Conservation (phyloP, 108 stramenopile species). For the Chaetoceros tenuissimus region DNA sequence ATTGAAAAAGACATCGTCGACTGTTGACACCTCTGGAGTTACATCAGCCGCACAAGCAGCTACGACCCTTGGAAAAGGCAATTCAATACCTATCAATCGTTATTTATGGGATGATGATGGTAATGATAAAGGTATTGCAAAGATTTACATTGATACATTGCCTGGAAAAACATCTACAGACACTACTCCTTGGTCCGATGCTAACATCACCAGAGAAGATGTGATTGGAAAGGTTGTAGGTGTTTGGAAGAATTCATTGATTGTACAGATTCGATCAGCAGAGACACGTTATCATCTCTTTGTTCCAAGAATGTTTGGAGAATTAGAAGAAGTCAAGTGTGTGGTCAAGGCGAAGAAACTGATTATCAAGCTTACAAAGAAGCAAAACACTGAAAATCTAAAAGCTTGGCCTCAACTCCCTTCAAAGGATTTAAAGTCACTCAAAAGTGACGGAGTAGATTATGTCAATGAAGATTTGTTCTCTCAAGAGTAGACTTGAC, state of each 20-base stretch:
- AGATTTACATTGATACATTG: conserved; percentile 65
- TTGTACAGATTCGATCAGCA: conserved; percentile 10
- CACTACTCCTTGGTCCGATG: conserved; percentile 36
- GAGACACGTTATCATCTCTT: conserved; percentile 36
- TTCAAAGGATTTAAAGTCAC: not conserved
- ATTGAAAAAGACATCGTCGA: conserved; percentile 21
- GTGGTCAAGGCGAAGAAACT: conserved; percentile 49
- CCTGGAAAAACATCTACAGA: conserved; percentile 20
- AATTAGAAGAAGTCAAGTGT: conserved; percentile 37
- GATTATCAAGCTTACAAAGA: conserved; percentile 50
- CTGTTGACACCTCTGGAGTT: not conserved
- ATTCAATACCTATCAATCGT: conserved; percentile 38
- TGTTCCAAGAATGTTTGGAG: conserved; percentile 47
- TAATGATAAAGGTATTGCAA: conserved; percentile 44
- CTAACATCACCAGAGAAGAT: conserved; percentile 15
- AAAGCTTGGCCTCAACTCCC: not conserved
- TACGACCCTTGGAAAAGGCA: not conserved
- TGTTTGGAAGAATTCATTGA: conserved; percentile 25
- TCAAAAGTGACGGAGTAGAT: no score
- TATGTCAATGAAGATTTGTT: no score
- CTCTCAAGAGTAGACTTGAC: no score
- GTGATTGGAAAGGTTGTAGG: conserved; percentile 37
- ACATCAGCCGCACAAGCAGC: not conserved
- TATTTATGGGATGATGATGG: conserved; percentile 83
- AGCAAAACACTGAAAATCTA: not conserved